phyloP scores from a whole-genome alignment of 2,329 filamentous ascomycete species.

The Fusarium buharicum region DNA sequence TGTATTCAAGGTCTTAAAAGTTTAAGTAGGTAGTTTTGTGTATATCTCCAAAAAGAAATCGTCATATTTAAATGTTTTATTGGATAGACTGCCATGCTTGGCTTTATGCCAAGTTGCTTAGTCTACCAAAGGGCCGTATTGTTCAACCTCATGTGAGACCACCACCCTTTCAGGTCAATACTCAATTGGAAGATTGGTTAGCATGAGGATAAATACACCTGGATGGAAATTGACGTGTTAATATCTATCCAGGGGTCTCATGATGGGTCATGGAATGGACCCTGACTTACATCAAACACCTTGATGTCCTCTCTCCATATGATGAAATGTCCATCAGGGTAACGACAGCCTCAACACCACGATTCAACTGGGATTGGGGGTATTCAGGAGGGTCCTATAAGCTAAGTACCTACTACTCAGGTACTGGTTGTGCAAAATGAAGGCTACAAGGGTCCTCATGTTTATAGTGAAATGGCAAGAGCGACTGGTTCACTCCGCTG shows the following conservation, averaged over 20 bases:
- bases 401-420: background rate
- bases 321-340: constrained; percentile 40
- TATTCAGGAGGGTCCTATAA: no score
- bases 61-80: no score
- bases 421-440: background rate
- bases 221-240: no score
- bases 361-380: background rate
- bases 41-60: no score
- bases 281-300: constrained; percentile 14
- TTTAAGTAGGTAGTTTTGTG: no score
- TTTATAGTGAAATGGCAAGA: background rate
- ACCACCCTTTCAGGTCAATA: background rate
- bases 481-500: background rate
- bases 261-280: constrained; percentile 23
- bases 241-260: constrained; percentile 3
- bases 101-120: no score
- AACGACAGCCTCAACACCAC: constrained; percentile 1
- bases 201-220: background rate
- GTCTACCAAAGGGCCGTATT: no score
- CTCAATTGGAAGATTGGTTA: background rate
- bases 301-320: constrained; percentile 29
- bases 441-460: constrained; percentile 28
- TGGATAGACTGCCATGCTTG: no score
- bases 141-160: no score
- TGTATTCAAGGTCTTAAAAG: background rate